These are phyloP conservation scores for Microcyclosporella mali DNA, from an alignment of 2,329 filamentous ascomycete species.

Conservation along the genomic window DNA sequence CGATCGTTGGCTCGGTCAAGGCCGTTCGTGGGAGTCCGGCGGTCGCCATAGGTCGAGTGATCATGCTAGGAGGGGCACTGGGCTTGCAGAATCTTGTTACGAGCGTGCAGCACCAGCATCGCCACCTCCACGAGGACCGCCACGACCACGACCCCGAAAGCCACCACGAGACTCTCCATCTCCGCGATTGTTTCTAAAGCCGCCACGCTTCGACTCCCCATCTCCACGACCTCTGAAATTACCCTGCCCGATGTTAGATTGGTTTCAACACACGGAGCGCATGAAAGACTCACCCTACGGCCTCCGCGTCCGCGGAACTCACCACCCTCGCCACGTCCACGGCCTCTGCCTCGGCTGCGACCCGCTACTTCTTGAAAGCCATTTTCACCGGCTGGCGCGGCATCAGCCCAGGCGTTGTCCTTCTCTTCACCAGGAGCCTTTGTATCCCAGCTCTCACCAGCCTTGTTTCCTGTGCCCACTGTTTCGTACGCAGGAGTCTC, in stretches of 20 bases:
- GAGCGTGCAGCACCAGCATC: conserved; percentile 14
- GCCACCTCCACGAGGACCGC: conserved; percentile 20
- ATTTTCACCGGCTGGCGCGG: conserved; percentile 46
- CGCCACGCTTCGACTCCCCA: conserved; percentile 25
- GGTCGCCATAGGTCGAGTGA: too few relatives aligned
- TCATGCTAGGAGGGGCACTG: too few relatives aligned
- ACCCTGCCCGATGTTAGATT: conserved; percentile 33
- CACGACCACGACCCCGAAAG: conserved; percentile 18
- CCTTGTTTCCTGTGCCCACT: conserved; percentile 25
- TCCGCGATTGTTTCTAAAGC: conserved; percentile 39
- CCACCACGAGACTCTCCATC: conserved; percentile 21
- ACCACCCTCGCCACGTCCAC: conserved; percentile 37
- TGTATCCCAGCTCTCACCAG: conserved; percentile 28
- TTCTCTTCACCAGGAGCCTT: conserved; percentile 40
- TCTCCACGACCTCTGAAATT: conserved; percentile 30
- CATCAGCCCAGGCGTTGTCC: conserved; percentile 18
- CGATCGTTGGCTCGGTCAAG: too few relatives aligned
- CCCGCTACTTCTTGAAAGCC: conserved; percentile 63
- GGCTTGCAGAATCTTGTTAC: conserved; percentile 10
- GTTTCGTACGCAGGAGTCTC: conserved; percentile 42
- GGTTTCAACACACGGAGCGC: conserved; percentile 6
- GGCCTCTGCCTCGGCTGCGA: conserved; percentile 28
- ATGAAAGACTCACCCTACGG: conserved; percentile 16
- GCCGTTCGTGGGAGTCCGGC: too few relatives aligned
- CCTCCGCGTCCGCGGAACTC: conserved; percentile 27